Evolutionary conservation across 495 filamentous ascomycete species (phyloP).

Genomic region (Pyronema omphalodes): DNA sequence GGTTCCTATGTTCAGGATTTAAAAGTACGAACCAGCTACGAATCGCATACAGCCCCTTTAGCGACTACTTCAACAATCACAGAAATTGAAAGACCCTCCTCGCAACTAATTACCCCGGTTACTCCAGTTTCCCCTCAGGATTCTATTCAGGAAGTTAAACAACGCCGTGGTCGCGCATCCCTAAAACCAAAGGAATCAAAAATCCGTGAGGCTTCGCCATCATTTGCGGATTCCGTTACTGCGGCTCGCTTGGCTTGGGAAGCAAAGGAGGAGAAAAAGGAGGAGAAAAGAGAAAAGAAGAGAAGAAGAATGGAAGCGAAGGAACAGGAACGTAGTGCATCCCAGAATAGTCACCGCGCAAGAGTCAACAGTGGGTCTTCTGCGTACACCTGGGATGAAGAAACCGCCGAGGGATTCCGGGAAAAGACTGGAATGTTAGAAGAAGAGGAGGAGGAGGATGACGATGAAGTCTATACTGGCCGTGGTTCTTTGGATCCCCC

Average conservation of each 20-base stretch:
- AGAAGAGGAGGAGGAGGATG: not conserved
- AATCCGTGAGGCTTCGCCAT: constrained; percentile 16
- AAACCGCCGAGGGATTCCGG: constrained; percentile 3
- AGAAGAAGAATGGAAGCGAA: constrained; percentile 19
- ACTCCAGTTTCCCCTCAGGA: constrained; percentile 14
- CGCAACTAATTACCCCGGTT: constrained; percentile 11
- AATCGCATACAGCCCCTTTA: constrained; percentile 12
- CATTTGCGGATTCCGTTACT: constrained; percentile 20
- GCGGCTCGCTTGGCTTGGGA: constrained; percentile 24
- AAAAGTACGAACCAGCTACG: not conserved
- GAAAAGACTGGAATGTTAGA: not conserved
- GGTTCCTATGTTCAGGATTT: constrained; percentile 6
- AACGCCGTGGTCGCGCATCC: not conserved
- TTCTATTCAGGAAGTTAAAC: not conserved
- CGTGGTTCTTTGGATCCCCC: not conserved
- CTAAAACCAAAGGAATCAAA: not conserved
- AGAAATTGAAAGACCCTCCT: constrained; percentile 12
- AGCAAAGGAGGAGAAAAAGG: constrained; percentile 24
- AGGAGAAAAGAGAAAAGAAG: constrained; percentile 24
- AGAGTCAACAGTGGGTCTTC: constrained; percentile 19
- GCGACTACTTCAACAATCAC: constrained; percentile 9
- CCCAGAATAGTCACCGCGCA: constrained; percentile 15
- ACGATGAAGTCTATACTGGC: constrained; percentile 5
- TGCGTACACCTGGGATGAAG: constrained; percentile 18
- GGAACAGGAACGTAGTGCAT: constrained; percentile 19